Base-by-base conservation (phyloP, 768 basidiomycete genomes). In the Pilatotrama ljubarskyi region DNA sequence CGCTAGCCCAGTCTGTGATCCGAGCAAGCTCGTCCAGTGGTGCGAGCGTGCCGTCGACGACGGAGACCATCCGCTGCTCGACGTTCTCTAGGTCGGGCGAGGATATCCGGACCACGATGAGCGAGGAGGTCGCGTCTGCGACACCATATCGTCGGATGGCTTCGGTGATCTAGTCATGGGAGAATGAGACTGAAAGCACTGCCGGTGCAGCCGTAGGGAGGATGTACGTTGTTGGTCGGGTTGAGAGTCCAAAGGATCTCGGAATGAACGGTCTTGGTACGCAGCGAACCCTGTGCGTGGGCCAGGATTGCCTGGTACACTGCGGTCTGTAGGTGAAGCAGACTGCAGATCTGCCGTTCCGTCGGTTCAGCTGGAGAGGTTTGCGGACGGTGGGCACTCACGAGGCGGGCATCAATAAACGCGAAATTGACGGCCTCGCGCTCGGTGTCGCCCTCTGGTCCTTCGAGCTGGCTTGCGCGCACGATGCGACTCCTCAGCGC, bases 211-310 rank as follows among this genome's bases (percentile, higher is more conserved):
- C 20, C 5, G 44, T n/a, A 15, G 22, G 11, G 11, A 20, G 35
- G 47, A 20, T 57, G 22, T 54, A 91, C 93, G 70, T 95, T 97
- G 64, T 92, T 91, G 5, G 86, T 91, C 2, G 94, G 93, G 64
- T 90, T 93, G 48, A 98, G 77, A 20, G 83, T 75, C 80, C 90
- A 94, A n/a, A 98, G 78, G 51, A 98, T 81, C 72, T 98, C 95
- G 0, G 93, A 93, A 69, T 98, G 95, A 0, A 95, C 75, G 1
- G 93, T 93, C 75, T 89, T 92, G 1, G 95, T 95, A 47, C 88
- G 80, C 57, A 96, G 76, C 0, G 76, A 68, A 20, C 76, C 78
- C 41, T 87, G 82, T 2, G 81, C 71, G 26, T 83, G 78, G 0
- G 93, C 84, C 11, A 95, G 75, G n/a, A 93, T 76, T 1, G 93